These are phyloP conservation scores for Phaeosphaeriaceae sp. DNA, from an alignment of 2,329 filamentous ascomycete species.

Conservation along the genomic window DNA sequence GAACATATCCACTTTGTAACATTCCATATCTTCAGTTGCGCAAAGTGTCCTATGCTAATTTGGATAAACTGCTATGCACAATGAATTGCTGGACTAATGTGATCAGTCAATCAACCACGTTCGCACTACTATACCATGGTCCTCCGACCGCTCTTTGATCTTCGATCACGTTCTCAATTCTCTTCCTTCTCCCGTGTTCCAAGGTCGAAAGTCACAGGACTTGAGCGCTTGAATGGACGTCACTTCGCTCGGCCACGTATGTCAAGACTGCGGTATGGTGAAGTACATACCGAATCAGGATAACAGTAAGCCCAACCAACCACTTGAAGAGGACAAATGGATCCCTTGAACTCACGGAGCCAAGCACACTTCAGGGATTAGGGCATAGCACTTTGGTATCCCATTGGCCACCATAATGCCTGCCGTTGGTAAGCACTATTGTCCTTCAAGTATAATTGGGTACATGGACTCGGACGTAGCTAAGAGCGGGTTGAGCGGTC, in stretches of 20 bases:
- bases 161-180: too few species aligned
- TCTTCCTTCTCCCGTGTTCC: neutral
- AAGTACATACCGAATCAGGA: neutral
- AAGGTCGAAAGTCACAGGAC: neutral
- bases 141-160: too few species aligned
- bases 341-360: neutral
- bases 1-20: neutral
- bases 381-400: neutral
- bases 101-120: neutral
- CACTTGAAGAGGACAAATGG: neutral
- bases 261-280: too few species aligned
- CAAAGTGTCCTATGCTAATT: neutral
- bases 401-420: neutral
- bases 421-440: neutral
- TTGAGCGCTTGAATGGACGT: neutral
- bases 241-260: neutral
- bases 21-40: neutral
- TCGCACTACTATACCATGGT: neutral
- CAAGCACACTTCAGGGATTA: neutral
- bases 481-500: neutral
- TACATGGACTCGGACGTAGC: neutral
- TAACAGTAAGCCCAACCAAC: neutral
- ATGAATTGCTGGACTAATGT: too few species aligned
- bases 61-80: too few species aligned
- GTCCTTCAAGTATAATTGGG: neutral